phyloP scores from a whole-genome alignment of 2,329 filamentous ascomycete genomes.

The Beauveria bassiana region DNA sequence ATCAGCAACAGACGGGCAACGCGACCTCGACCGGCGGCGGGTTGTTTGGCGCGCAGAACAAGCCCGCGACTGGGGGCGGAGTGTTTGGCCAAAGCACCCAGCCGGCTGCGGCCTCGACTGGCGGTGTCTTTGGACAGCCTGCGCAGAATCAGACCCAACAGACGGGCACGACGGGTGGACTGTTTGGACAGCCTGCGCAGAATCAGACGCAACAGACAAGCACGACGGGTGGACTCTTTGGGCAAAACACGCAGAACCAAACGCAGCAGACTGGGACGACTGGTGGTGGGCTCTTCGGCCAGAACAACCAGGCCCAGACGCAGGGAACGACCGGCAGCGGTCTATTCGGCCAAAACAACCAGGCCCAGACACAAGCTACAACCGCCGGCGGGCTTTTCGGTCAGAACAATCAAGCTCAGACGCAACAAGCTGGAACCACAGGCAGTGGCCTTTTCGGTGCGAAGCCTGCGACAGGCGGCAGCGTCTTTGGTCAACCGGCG shows the following conservation, averaged over 20 bases:
- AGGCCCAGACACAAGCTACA: constrained; percentile 14
- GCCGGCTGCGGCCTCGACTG: constrained; percentile 4
- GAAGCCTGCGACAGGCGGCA: constrained; percentile 11
- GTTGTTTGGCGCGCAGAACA: constrained; percentile 13
- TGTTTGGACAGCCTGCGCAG: constrained; percentile 14
- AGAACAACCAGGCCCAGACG: constrained; percentile 7
- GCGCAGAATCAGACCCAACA: constrained; percentile 3
- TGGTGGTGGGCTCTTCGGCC: constrained; percentile 13
- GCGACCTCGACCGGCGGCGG: background rate
- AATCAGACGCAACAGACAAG: constrained; percentile 4
- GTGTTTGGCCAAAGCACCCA: constrained; percentile 12
- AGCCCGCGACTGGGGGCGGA: constrained; percentile 12
- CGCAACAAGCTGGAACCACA: constrained; percentile 15
- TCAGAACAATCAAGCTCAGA: background rate
- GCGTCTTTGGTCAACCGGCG: constrained; percentile 21
- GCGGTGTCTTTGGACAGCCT: constrained; percentile 14
- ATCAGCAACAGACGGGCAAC: constrained; percentile 8
- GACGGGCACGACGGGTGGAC: constrained; percentile 3
- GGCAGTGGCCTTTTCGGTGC: constrained; percentile 25
- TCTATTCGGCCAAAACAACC: constrained; percentile 15
- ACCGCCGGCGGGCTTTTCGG: constrained; percentile 12
- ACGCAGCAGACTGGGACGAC: constrained; percentile 14
- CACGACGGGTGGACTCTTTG: constrained; percentile 13
- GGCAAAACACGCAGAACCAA: constrained; percentile 7
- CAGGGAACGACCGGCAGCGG: constrained; percentile 13